Percentiles rank a stretch among this genome's conserved stretches.
These are phyloP conservation scores for Dinochytrium kinnereticum DNA, from an alignment of 371 early-diverging fungal species.

Conservation along the genomic window DNA sequence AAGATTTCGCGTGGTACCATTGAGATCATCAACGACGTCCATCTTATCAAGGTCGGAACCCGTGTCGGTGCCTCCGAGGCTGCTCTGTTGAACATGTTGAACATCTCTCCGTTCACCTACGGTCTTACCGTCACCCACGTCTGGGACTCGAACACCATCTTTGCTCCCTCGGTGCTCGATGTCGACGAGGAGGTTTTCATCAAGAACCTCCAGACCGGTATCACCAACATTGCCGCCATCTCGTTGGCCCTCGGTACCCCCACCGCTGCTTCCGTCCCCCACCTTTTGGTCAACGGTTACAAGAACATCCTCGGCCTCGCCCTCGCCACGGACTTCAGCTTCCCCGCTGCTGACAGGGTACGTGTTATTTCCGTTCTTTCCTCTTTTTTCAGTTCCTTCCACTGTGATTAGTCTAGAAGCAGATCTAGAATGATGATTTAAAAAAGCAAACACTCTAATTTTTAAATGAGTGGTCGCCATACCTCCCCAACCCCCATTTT, in stretches of 20 bases:
- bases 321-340: slow-evolving; percentile 86
- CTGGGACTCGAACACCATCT: slow-evolving; percentile 94
- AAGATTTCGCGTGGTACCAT: slow-evolving; percentile 99
- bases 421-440: slow-evolving; percentile 55
- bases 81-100: slow-evolving; percentile 97
- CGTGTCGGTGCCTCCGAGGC: slow-evolving; percentile 99
- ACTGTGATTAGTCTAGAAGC: slow-evolving; percentile 21
- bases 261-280: slow-evolving; percentile 97
- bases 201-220: slow-evolving; percentile 77
- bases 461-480: slow-evolving; percentile 66
- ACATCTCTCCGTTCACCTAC: slow-evolving; percentile 99
- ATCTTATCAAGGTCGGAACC: slow-evolving; percentile 87
- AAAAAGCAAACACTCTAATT: slow-evolving; percentile 72
- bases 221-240: slow-evolving; percentile 90
- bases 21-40: slow-evolving; percentile 98
- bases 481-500: slow-evolving; percentile 8
- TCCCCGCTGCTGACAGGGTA: slow-evolving; percentile 89
- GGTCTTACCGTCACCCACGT: slow-evolving; percentile 95
- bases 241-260: slow-evolving; percentile 94
- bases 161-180: slow-evolving; percentile 91
- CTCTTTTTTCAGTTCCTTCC: slow-evolving; percentile 20
- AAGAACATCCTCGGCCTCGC: slow-evolving; percentile 93
- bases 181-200: slow-evolving; percentile 88
- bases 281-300: slow-evolving; percentile 95
- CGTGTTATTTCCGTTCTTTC: slow-evolving; percentile 19